These are phyloP conservation scores for Lodderomyces metapsilosis DNA, from an alignment of 1,139 yeast species.

Conservation along the genomic window DNA sequence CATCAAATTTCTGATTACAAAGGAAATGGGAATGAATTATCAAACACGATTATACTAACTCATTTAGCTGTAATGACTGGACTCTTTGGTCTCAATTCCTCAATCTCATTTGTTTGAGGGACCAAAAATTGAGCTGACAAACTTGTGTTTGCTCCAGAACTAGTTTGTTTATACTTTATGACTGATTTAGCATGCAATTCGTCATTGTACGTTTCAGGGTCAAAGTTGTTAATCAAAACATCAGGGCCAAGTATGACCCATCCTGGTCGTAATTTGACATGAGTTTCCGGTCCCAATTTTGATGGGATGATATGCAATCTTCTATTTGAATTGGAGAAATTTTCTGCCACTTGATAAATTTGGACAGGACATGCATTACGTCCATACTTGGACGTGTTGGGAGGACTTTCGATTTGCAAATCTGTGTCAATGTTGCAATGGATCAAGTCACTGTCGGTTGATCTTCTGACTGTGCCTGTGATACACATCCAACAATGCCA, in stretches of 20 bases:
- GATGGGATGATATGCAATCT: conserved; percentile 83
- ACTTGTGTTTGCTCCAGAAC: conserved; percentile 5
- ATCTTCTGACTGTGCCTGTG: conserved; percentile 87
- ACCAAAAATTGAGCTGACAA: conserved; percentile 41
- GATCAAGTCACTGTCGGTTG: conserved; percentile 78
- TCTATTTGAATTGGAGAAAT: conserved; percentile 78
- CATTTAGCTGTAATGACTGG: conserved; percentile 33
- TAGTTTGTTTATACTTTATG: conserved; percentile 25
- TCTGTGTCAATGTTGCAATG: conserved; percentile 94
- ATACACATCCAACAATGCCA: conserved; percentile 99
- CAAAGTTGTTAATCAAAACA: conserved; percentile 67
- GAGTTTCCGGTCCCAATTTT: conserved; percentile 56
- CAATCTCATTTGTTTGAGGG: conserved; percentile 72
- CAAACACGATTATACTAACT: conserved; percentile 4
- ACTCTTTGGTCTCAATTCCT: conserved; percentile 78
- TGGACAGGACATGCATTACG: conserved; percentile 63
- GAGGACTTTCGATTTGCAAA: conserved; percentile 52
- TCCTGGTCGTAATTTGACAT: conserved; percentile 75
- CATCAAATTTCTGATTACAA: conserved; percentile 31
- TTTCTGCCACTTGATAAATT: conserved; percentile 83
- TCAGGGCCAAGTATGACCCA: conserved; percentile 94
- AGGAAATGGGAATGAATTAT: too few species aligned
- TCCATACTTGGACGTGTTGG: conserved; percentile 16
- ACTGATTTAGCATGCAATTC: conserved; percentile 34
- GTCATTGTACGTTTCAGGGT: conserved; percentile 30